These are phyloP conservation scores for Hygrophila difformis DNA, from an alignment of 257 asterid species.

Conservation along the genomic window DNA sequence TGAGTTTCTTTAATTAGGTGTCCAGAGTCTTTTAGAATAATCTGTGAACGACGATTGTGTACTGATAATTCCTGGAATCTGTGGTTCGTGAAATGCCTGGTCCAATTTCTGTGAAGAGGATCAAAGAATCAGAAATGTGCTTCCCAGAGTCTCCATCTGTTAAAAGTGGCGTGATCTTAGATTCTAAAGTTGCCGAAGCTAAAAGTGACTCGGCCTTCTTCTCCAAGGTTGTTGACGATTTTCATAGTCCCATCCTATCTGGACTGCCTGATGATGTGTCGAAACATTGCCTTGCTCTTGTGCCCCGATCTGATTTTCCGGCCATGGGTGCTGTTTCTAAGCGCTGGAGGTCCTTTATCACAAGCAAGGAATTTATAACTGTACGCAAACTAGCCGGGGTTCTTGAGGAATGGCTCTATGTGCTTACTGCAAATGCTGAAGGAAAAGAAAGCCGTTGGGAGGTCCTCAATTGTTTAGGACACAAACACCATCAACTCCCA, in stretches of 20 bases:
- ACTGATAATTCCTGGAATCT: constrained; percentile 11
- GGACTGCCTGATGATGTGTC: constrained; percentile 86
- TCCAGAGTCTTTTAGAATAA: too few species aligned
- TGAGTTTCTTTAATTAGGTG: constrained; percentile 57
- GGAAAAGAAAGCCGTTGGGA: constrained; percentile 74
- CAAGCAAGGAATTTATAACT: constrained; percentile 56
- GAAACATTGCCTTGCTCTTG: constrained; percentile 70
- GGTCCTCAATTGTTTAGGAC: constrained; percentile 60
- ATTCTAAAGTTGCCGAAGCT: not conserved
- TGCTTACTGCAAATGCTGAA: constrained; percentile 42
- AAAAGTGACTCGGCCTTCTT: constrained; percentile 11
- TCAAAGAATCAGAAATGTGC: constrained; percentile 35
- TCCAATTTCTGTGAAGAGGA: constrained; percentile 29
- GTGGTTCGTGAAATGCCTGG: constrained; percentile 29
- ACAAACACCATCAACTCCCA: constrained; percentile 37
- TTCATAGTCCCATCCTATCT: constrained; percentile 42
- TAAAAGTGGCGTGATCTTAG: constrained; percentile 17
- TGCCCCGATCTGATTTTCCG: constrained; percentile 60
- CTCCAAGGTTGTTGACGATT: constrained; percentile 26
- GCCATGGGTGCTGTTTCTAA: constrained; percentile 66
- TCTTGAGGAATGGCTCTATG: constrained; percentile 85
- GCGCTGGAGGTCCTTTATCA: constrained; percentile 67
- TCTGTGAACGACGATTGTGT: not conserved
- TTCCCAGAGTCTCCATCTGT: constrained; percentile 28
- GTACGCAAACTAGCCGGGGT: constrained; percentile 64